These are phyloP conservation scores for Pluteus cervinus DNA, from an alignment of 768 basidiomycete genomes.

Conservation along the genomic window DNA sequence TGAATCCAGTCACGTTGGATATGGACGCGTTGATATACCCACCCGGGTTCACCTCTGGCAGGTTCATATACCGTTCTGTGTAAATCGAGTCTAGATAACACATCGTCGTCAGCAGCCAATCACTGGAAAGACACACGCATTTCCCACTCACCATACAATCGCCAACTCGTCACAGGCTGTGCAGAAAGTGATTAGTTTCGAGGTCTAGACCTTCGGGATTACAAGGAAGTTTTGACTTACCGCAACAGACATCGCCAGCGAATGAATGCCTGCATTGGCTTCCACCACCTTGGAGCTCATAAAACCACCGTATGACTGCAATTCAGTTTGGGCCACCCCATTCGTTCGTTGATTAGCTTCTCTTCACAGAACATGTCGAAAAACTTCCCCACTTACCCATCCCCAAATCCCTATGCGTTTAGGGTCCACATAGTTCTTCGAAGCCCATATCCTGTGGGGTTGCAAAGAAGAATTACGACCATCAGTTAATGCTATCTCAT, in stretches of 20 bases:
- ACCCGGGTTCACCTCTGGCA: constrained; percentile 67
- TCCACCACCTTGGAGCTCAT: constrained; percentile 93
- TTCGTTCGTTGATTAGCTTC: constrained; percentile 1
- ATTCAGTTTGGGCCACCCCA: too few species aligned
- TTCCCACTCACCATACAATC: constrained; percentile 56
- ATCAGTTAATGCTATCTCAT: too few species aligned
- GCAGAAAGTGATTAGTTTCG: constrained; percentile 7
- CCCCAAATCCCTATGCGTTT: constrained; percentile 95
- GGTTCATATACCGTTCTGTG: constrained; percentile 95
- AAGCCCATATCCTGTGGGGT: constrained; percentile 81
- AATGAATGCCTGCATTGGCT: constrained; percentile 83
- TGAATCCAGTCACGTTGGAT: constrained; percentile 83
- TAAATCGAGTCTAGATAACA: constrained; percentile 76
- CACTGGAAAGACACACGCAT: not conserved
- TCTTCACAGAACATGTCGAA: not conserved
- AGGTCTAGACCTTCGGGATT: constrained; percentile 9
- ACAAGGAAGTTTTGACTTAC: constrained; percentile 37
- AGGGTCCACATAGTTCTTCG: constrained; percentile 83
- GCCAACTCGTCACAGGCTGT: constrained; percentile 87
- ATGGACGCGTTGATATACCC: constrained; percentile 93
- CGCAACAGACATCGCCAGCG: constrained; percentile 86
- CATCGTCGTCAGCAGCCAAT: not conserved
- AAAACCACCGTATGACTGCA: constrained; percentile 91
- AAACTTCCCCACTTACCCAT: constrained; percentile 58
- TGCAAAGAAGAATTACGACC: too few species aligned